Evolutionary conservation across 2,329 filamentous ascomycete species (phyloP), one percentile per base, ranked within the genome.

Genomic region (Colletotrichum orchidophilum): DNA sequence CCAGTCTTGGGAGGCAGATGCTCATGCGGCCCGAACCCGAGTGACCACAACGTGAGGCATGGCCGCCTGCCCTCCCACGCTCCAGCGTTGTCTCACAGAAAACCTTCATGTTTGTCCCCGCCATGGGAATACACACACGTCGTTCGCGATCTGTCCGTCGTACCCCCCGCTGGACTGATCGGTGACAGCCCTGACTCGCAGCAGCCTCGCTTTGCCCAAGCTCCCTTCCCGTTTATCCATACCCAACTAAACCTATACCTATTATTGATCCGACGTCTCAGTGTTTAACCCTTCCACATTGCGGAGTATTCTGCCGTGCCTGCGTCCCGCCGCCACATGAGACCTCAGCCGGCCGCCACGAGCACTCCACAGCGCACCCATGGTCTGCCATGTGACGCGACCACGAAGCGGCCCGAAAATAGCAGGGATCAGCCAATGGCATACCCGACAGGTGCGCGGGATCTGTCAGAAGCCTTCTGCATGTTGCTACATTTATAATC

Each of bases 331-430:
- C 61, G 50, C 61, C 18, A 13, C 53, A 29, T 52, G 24, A 57
- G 18, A 42, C n/a, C 39, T 13, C 21, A 21, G 39, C 35, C 18
- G 27, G 21, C 46, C 49, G 55, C 39, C 39, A n/a, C 39, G n/a
- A 46, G 39, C 39, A 46, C 39, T 46, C 39, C 9, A 46, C 39
- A 46, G 18, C 39, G 5, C 52, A 61, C 54, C 62, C 46, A 12
- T 66, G n/a, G 13, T 13, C 21, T 6, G 26, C 68, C 63, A 71
- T 66, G 62, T 70, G 67, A 66, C 49, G 15, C 54, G 54, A 54
- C 55, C 15, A 26, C 27, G 27, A 35, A 13, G 18, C 15, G 13
- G 26, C 42, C 63, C 50, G n/a, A 29, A 71, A 58, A 31, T 50
- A 57, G 68, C 29, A 62, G 58, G 11, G 50, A 58, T 68, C 52